Evolutionary conservation across 2,329 filamentous ascomycete genomes (phyloP), one percentile per base, ranked within the genome.

Genomic region (Fusarium cicatricum): DNA sequence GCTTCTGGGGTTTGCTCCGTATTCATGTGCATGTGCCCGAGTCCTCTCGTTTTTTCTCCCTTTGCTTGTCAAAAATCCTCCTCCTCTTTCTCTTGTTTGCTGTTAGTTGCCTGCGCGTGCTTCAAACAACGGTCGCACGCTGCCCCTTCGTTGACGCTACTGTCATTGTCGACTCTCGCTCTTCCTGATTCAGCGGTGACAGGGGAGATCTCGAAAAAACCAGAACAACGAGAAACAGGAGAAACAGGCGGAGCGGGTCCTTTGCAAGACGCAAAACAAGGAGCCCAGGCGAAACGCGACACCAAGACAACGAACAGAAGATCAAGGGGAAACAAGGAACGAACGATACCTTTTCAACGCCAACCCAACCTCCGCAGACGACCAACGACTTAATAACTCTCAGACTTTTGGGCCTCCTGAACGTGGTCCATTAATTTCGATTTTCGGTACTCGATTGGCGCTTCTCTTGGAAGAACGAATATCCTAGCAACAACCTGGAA

Each of bases 1-100:
- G 59, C 59, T 63, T 60, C 60, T 62, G 51, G 55, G 60, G 60
- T 60, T 60, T 56, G 56, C 60, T 62, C 64, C 60, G 60, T 64
- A 49, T 62, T 45, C 60, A 62, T 54, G 50, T 51, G 54, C 44
- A 52, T 49, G 41, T 49, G 46, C 42, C 42, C 42, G 17, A 58
- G 51, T 44, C 42, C 49, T 55, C 37, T 62, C 52, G 46, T 53
- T 49, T 57, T 60, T 60, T 43, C 55, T 17, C 60, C n/a, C n/a
- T 64, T 57, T 31, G 45, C 17, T 53, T 16, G 50, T 16, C 33
- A 60, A 29, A 7, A 37, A 12, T 12, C 29, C 12, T 40, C 36
- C 43, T 17, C 43, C 51, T 53, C 60, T 40, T 42, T 64, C 55
- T 16, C 33, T 53, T 19, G 44, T 55, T 52, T 33, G 17, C 26